Conservation (phyloP, 2,329 filamentous ascomycete species). For the Penicillium olsonii region DNA sequence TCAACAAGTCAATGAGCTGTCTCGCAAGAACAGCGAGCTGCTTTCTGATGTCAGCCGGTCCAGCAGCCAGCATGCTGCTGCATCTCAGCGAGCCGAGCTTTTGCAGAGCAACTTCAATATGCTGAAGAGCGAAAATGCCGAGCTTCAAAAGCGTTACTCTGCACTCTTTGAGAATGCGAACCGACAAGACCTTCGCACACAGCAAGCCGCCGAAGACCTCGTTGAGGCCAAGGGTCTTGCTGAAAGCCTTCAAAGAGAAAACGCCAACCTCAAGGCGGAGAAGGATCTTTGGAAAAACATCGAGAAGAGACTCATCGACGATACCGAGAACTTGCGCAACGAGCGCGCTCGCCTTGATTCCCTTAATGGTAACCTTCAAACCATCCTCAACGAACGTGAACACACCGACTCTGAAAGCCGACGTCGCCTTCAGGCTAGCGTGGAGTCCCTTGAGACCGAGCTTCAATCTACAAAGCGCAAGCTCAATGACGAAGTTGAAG, state of each 20-base stretch:
- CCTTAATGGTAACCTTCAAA: constrained; percentile 81
- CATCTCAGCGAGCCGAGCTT: constrained; percentile 83
- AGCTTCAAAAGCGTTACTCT: constrained; percentile 81
- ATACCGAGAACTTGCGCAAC: constrained; percentile 80
- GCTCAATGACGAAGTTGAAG: constrained; percentile 78
- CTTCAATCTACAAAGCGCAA: constrained; percentile 77
- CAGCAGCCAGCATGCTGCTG: constrained; percentile 77
- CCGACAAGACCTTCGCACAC: constrained; percentile 84
- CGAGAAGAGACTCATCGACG: constrained; percentile 81
- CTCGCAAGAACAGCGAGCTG: constrained; percentile 77
- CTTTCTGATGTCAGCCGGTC: constrained; percentile 80
- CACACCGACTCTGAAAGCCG: constrained; percentile 78
- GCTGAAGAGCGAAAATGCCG: constrained; percentile 79
- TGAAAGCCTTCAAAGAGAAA: constrained; percentile 88
- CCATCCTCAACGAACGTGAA: constrained; percentile 87
- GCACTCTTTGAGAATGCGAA: constrained; percentile 77
- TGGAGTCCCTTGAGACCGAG: constrained; percentile 79
- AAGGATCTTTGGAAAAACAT: constrained; percentile 94
- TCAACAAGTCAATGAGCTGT: constrained; percentile 78
- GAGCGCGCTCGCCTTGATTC: constrained; percentile 83
- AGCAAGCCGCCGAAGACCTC: constrained; percentile 90
- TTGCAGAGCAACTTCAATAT: constrained; percentile 84
- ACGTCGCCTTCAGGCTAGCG: constrained; percentile 74
- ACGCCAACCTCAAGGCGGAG: constrained; percentile 89
- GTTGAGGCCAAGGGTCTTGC: constrained; percentile 79